Evolutionary conservation across 1,284 basidiomycete genomes (phyloP).

Genomic region (Boletus smithii): DNA sequence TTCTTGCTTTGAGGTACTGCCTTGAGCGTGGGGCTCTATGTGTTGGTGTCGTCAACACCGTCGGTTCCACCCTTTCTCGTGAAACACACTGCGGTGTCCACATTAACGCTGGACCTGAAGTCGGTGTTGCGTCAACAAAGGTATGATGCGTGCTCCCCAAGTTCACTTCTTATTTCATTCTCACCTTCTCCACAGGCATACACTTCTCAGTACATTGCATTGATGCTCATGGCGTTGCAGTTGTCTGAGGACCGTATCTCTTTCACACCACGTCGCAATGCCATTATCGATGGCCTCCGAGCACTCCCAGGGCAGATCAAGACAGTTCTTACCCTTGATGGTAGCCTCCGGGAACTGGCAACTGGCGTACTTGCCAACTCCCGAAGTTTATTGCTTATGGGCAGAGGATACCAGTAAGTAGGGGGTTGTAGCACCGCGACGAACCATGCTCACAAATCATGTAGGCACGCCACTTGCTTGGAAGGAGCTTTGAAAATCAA

Average conservation of each 20-base stretch:
- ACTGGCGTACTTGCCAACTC: conserved; percentile 75
- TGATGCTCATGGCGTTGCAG: conserved; percentile 98
- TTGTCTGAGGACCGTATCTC: conserved; percentile 96
- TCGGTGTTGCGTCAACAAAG: conserved; percentile 99
- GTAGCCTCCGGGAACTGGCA: conserved; percentile 79
- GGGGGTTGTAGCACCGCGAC: too few relatives aligned
- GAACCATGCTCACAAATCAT: conserved; percentile 2
- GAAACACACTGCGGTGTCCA: conserved; percentile 99
- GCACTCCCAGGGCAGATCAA: conserved; percentile 89
- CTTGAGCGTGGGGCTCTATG: conserved; percentile 95
- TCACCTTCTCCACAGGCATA: conserved; percentile 66
- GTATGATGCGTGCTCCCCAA: conserved; percentile 35
- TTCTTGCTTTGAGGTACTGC: conserved; percentile 95
- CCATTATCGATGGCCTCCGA: conserved; percentile 94
- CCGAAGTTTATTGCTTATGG: conserved; percentile 94
- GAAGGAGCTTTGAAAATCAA: conserved; percentile 99
- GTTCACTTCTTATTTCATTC: neutral
- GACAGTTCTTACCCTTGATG: conserved; percentile 81
- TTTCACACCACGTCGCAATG: conserved; percentile 83
- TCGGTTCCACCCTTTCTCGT: conserved; percentile 96
- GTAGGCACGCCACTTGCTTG: conserved; percentile 87
- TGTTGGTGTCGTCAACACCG: conserved; percentile 97
- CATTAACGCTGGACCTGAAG: conserved; percentile 99
- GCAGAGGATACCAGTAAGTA: conserved; percentile 91
- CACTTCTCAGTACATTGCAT: conserved; percentile 98